Conservation (phyloP, 2,329 filamentous ascomycete genomes). For the Clonostachys rhizophaga region DNA sequence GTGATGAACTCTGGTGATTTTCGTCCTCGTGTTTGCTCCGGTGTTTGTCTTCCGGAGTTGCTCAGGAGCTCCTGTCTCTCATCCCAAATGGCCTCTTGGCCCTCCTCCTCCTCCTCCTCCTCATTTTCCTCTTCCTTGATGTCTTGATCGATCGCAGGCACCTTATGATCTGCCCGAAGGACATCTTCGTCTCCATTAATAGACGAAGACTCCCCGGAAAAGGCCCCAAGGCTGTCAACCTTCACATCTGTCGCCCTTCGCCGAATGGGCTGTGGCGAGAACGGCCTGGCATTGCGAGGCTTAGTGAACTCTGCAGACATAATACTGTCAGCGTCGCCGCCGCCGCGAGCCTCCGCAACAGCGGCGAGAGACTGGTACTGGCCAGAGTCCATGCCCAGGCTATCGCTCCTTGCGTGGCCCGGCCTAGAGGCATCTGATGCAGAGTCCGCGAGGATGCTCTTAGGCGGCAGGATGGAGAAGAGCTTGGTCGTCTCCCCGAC, state of each 20-base stretch:
- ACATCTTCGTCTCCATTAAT: slow-evolving; percentile 5
- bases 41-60: slow-evolving; percentile 1
- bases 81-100: background rate
- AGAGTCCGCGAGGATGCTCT: slow-evolving; percentile 55
- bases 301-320: slow-evolving; percentile 49
- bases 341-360: slow-evolving; percentile 23
- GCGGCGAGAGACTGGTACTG: slow-evolving; percentile 57
- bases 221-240: slow-evolving; percentile 26
- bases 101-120: background rate
- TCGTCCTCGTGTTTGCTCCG: slow-evolving; percentile 8
- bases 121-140: slow-evolving; percentile 3
- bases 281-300: slow-evolving; percentile 50
- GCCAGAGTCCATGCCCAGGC: slow-evolving; percentile 40
- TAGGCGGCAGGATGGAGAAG: slow-evolving; percentile 60
- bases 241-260: slow-evolving; percentile 33
- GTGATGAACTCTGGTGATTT: slow-evolving; percentile 17
- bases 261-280: slow-evolving; percentile 51
- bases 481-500: slow-evolving; percentile 37
- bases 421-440: slow-evolving; percentile 28
- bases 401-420: slow-evolving; percentile 44
- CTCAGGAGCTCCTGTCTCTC: background rate
- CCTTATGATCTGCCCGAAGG: slow-evolving; percentile 6
- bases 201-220: background rate
- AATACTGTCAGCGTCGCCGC: slow-evolving; percentile 41
- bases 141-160: background rate